Evolutionary conservation across 805 yeast genomes (phyloP).

Genomic region (Candida ascalaphidarum): DNA sequence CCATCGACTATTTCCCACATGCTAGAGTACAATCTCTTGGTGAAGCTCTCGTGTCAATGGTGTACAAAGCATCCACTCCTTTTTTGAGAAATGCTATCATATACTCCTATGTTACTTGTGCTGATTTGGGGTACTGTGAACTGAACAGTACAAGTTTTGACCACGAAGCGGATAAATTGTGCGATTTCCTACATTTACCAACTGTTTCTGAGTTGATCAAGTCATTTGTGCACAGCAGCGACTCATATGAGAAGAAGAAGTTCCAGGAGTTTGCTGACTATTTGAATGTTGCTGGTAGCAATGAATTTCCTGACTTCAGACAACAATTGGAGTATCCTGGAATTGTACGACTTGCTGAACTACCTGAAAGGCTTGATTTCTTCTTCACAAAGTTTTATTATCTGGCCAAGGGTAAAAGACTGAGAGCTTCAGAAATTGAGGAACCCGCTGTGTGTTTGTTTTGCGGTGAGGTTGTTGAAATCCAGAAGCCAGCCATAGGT

Average conservation of each 20-base stretch:
- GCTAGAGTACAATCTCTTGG: too few species aligned
- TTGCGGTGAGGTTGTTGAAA: conserved; percentile 62
- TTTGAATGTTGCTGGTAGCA: conserved; percentile 3
- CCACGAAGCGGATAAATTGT: conserved; percentile 55
- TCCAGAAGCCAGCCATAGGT: conserved; percentile 55
- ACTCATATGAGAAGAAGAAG: conserved; percentile 14
- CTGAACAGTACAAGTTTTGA: conserved; percentile 12
- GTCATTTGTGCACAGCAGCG: conserved; percentile 8
- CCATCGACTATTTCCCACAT: too few species aligned
- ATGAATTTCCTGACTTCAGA: conserved; percentile 7
- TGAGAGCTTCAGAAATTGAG: conserved; percentile 27
- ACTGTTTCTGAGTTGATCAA: conserved; percentile 15
- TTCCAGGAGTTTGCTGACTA: conserved; percentile 13
- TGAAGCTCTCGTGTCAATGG: conserved; percentile 40
- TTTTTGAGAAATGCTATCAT: conserved; percentile 58
- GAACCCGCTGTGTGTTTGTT: conserved; percentile 86
- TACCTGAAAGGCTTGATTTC: conserved; percentile 61
- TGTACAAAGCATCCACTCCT: conserved; percentile 51
- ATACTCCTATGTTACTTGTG: conserved; percentile 45
- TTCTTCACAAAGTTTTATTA: conserved; percentile 57
- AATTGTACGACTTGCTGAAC: conserved; percentile 44
- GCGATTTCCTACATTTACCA: conserved; percentile 42
- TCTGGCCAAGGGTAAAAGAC: conserved; percentile 31
- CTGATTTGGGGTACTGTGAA: conserved; percentile 22
- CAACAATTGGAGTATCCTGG: conserved; percentile 55